Evolutionary conservation across 257 asterid species (phyloP).

Genomic region (Nicotiana knightiana): DNA sequence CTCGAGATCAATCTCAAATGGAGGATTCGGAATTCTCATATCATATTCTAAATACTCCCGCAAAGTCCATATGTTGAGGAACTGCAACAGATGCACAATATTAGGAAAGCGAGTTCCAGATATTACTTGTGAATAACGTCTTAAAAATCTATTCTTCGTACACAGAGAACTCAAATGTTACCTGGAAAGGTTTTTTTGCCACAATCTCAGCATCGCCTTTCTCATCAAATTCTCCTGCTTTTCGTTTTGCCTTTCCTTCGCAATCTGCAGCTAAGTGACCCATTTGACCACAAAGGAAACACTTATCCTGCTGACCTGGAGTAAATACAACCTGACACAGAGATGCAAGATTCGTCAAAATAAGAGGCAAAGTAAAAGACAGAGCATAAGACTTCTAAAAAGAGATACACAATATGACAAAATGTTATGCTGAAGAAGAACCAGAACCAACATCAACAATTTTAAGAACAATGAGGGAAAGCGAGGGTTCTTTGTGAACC

Average conservation of each 20-base stretch:
- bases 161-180: conserved; percentile 14
- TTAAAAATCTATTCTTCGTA: background rate
- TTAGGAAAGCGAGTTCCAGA: background rate
- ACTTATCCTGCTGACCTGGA: conserved; percentile 96
- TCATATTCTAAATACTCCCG: conserved; percentile 92
- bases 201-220: conserved; percentile 67
- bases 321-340: conserved; percentile 70
- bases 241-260: conserved; percentile 93
- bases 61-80: conserved; percentile 87
- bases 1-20: conserved; percentile 74
- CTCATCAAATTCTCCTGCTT: conserved; percentile 96
- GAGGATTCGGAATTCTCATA: conserved; percentile 86
- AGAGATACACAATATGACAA: background rate
- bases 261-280: conserved; percentile 91
- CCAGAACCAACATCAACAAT: background rate
- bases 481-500: background rate
- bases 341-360: background rate
- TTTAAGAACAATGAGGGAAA: background rate
- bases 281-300: conserved; percentile 94
- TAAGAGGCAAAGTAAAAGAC: background rate
- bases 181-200: conserved; percentile 94
- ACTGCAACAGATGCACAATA: conserved; percentile 40
- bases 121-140: background rate
- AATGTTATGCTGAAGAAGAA: background rate
- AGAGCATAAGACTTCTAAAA: background rate